Base-by-base conservation (phyloP, 2,329 filamentous ascomycete species). In the Neodidymelliopsis sp. region DNA sequence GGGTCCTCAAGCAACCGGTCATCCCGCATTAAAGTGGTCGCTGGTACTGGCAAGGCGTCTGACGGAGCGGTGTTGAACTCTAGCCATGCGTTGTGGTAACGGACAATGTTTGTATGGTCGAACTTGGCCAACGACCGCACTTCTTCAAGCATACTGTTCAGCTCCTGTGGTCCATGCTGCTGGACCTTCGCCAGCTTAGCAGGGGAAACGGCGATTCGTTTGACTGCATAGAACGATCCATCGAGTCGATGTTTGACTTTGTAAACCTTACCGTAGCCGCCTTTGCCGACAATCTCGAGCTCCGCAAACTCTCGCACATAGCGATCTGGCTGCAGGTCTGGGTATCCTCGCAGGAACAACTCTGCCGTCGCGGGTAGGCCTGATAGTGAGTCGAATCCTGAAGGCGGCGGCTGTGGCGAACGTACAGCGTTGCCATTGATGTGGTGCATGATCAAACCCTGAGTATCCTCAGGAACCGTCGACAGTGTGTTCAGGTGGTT, bases 61-160 rank as follows among this genome's bases (percentile, higher is more conserved):
- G 33, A 57, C 9, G 60, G 36, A 20, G 52, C 38, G 3, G 63
- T 55, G 0, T 62, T 59, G 37, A 67, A 77, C 25, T 88, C 86
- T 11, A 87, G 75, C 86, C 86, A 89, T 11, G 82, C 82, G 40
- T 80, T 79, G 62, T 83, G 84, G 59, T 89, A 89, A 18, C 85
- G 78, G 25, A 88, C 85, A 45, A 89, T 81, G 62, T 88, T 87
- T 4, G 77, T 77, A 66, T 89, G 85, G 34, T 87, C 81, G 12
- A 88, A 73, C 19, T 77, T 75, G 35, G 85, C 85, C 33, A 88
- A 73, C 1, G 83, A 84, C 36, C 83, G 77, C 7, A 87, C 79
- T 67, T 88, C 85, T 46, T 79, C 78, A 43, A 87, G 74, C 23
- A 86, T 76, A 38, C 71, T 75, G 58, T 84, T 81, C 30, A 86